These are phyloP conservation scores for Cystobasidium onofrii DNA, from an alignment of 768 basidiomycete species.

Conservation along the genomic window DNA sequence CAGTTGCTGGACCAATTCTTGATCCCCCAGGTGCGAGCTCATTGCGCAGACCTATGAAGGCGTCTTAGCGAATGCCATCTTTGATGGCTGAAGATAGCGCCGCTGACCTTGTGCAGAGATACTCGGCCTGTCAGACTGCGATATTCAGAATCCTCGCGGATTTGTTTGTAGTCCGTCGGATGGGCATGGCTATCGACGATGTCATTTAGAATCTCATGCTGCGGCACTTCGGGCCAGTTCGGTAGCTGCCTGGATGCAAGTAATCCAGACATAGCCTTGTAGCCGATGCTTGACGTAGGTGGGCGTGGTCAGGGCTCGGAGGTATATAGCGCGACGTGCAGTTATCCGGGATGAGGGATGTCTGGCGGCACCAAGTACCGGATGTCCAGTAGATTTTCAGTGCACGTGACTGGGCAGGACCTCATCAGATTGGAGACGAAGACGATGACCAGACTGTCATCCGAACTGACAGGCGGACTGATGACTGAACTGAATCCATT, in stretches of 20 bases:
- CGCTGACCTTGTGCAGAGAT: not conserved
- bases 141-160: not conserved
- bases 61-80: constrained; percentile 24
- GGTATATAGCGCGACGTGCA: too few species aligned
- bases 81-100: not conserved
- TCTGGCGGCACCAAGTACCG: too few species aligned
- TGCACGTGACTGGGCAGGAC: too few species aligned
- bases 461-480: too few species aligned
- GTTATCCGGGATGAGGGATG: too few species aligned
- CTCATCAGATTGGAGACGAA: too few species aligned
- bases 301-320: too few species aligned
- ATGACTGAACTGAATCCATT: too few species aligned
- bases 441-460: too few species aligned
- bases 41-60: constrained; percentile 51
- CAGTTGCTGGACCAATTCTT: constrained; percentile 32
- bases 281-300: too few species aligned
- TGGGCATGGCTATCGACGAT: constrained; percentile 21
- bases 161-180: constrained; percentile 20
- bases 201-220: not conserved
- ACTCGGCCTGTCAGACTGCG: not conserved
- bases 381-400: too few species aligned
- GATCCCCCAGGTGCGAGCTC: constrained; percentile 37
- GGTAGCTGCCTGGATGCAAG: not conserved
- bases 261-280: not conserved
- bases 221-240: not conserved